Base-by-base conservation (phyloP, 2,329 filamentous ascomycete genomes). In the Zasmidium angulare region DNA sequence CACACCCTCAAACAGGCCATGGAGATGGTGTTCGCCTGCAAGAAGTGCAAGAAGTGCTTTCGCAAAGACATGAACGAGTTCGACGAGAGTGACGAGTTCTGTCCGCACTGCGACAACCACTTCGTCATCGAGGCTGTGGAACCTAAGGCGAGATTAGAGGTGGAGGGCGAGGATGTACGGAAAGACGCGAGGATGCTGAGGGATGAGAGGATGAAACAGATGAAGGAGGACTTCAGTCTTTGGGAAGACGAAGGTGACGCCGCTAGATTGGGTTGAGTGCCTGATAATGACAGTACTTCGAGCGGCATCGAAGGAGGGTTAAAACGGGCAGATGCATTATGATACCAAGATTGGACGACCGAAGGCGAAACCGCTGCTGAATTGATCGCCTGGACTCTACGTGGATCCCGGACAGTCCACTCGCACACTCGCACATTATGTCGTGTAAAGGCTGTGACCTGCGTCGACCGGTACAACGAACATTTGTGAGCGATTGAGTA, bases 41-140 rank as follows among this genome's bases (percentile, higher is more conserved):
- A 99, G 72, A 99, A 99, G 81, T 99, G 95, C 86, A 93, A 89
- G 69, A 99, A 99, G 79, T 93, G 89, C 77, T 99, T 99, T 82
- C 89, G 95, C 68, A 99, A 98, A 75, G 91, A 99, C 71, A 89
- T 89, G 49, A 80, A 86, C 65, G 90, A 96, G 75, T 97, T 96
- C 70, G 95, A 99, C 68, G 95, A 99, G 69, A 89, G 90, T 74
- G 95, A 99, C 79, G 96, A 99, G 76, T 99, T 96, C 82, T 99
- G 95, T 81, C 96, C 95, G 21, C 91, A 97, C 79, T 99, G 95
- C 81, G 95, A 99, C 75, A 99, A 99, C 79, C 96, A 99, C 78
- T 99, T 93, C 73, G 89, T 99, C 43, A 82, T 99, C 64, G 93
- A 98, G 3, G 96, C 95, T 53, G 77, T 89, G 68, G 90, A 89